Percentiles rank a stretch among this genome's conserved stretches.
These are phyloP conservation scores for Trichosporon sp. DNA, from an alignment of 1,284 basidiomycete species.

Conservation along the genomic window DNA sequence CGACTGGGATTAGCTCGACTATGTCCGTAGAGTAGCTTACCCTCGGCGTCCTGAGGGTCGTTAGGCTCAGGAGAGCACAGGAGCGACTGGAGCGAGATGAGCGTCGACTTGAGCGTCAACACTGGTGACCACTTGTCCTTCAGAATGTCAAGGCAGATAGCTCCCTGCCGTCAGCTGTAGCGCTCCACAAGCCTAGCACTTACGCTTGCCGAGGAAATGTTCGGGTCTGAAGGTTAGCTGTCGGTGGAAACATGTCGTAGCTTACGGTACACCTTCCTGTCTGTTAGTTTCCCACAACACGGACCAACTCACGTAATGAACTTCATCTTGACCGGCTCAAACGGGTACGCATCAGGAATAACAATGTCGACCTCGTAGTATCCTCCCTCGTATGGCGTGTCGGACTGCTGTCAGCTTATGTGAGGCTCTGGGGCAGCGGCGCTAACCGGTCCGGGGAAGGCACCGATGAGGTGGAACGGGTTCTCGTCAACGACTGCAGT, in stretches of 20 bases:
- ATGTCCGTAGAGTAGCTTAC: conserved; percentile 37
- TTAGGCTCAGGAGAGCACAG: conserved; percentile 96
- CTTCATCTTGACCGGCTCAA: conserved; percentile 98
- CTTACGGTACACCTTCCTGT: conserved; percentile 80
- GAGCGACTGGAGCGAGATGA: conserved; percentile 92
- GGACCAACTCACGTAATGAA: conserved; percentile 70
- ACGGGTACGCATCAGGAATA: conserved; percentile 94
- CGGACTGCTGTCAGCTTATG: conserved; percentile 54
- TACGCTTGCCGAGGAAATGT: conserved; percentile 87
- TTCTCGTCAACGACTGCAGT: conserved; percentile 73
- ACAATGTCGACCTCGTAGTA: conserved; percentile 91
- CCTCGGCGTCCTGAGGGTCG: conserved; percentile 96
- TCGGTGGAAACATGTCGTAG: not conserved
- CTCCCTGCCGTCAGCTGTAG: conserved; percentile 46
- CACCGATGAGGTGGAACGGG: conserved; percentile 83
- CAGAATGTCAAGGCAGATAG: conserved; percentile 66
- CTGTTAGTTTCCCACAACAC: conserved; percentile 23
- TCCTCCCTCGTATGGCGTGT: conserved; percentile 92
- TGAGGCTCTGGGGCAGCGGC: not conserved
- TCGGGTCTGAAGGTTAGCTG: conserved; percentile 63
- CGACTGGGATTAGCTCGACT: conserved; percentile 61
- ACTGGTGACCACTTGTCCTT: conserved; percentile 78
- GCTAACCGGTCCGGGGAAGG: conserved; percentile 82
- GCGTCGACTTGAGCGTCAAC: conserved; percentile 91
- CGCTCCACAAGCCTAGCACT: conserved; percentile 23